Percentiles rank a stretch among this genome's conserved stretches.
Evolutionary conservation across 1,284 basidiomycete genomes (phyloP).

Genomic region (Hortiboletus rubellus): DNA sequence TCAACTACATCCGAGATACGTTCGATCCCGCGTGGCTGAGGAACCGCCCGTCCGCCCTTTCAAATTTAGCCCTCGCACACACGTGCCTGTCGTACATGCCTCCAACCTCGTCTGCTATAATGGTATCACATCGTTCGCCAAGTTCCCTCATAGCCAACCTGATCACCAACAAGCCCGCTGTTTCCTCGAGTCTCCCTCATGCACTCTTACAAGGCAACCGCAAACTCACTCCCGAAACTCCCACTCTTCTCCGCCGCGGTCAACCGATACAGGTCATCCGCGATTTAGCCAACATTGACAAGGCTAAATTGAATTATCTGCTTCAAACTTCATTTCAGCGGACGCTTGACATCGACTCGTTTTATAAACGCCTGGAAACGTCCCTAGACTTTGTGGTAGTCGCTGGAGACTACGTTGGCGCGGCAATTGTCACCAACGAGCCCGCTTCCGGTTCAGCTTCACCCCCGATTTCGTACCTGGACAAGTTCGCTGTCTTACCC

Average conservation of each 20-base stretch:
- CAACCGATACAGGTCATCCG: conserved; percentile 85
- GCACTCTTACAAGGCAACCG: conserved; percentile 85
- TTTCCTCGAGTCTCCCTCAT: conserved; percentile 93
- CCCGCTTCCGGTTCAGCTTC: conserved; percentile 38
- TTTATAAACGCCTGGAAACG: conserved; percentile 76
- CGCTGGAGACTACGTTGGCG: conserved; percentile 94
- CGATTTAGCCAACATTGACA: conserved; percentile 66
- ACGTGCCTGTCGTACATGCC: conserved; percentile 95
- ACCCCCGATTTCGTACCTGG: conserved; percentile 83
- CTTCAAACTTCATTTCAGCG: conserved; percentile 88
- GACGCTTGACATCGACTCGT: conserved; percentile 71
- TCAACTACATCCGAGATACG: conserved; percentile 81
- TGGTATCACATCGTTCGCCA: conserved; percentile 97
- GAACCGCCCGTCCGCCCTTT: conserved; percentile 83
- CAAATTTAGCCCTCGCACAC: conserved; percentile 85
- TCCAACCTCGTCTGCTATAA: conserved; percentile 86
- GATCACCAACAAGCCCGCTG: conserved; percentile 97
- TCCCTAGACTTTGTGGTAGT: conserved; percentile 92
- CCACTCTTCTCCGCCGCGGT: conserved; percentile 90
- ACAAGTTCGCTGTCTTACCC: conserved; percentile 98
- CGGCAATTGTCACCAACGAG: conserved; percentile 94
- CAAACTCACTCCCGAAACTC: conserved; percentile 85
- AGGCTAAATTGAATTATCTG: conserved; percentile 71
- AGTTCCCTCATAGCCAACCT: conserved; percentile 95
- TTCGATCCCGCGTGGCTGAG: conserved; percentile 79